Evolutionary conservation across 768 basidiomycete genomes (phyloP), one percentile per base, ranked within the genome.

Genomic region (Mycena capillaripes): DNA sequence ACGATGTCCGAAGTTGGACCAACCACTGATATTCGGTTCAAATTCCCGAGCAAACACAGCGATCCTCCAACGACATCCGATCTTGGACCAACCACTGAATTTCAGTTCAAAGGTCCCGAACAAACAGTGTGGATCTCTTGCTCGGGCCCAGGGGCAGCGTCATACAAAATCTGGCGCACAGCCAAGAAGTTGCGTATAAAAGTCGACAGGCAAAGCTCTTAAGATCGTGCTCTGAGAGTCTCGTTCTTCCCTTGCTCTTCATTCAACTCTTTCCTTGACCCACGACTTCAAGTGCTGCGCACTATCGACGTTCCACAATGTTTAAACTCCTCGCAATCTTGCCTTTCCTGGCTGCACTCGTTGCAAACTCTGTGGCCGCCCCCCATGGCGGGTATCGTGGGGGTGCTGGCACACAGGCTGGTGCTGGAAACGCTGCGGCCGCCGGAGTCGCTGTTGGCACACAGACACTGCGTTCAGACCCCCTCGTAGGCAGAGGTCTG

Each of bases 231-330:
- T 58, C 36, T 58, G 56, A 58, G 56, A 58, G 56, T 58, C 21
- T 58, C 56, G 56, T 58, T 58, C n/a, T 52, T 46, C 55, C 55
- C 34, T 56, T 56, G 30, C 34, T 56, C 55, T 56, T 56, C 55
- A 52, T 58, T 58, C 57, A 58, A 58, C 36, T 58, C 57, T 58
- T 58, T 58, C 57, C 57, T 58, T 16, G 36, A 58, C 57, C 57
- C 57, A 36, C 57, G 57, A 58, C 57, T 58, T 40, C 57, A 58
- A 58, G 57, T 58, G n/a, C n/a, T n/a, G n/a, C n/a, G n/a, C n/a
- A n/a, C n/a, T n/a, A n/a, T n/a, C n/a, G n/a, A n/a, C n/a, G 57
- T 58, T 58, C 58, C 40, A 59, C 58, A 59, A 59, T 59, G 58
- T 59, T 59, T 25, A 59, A 59, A 59, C 58, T 59, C 58, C 58